phyloP scores from a whole-genome alignment of 2,329 filamentous ascomycete genomes.

The Aureobasidium lini region DNA sequence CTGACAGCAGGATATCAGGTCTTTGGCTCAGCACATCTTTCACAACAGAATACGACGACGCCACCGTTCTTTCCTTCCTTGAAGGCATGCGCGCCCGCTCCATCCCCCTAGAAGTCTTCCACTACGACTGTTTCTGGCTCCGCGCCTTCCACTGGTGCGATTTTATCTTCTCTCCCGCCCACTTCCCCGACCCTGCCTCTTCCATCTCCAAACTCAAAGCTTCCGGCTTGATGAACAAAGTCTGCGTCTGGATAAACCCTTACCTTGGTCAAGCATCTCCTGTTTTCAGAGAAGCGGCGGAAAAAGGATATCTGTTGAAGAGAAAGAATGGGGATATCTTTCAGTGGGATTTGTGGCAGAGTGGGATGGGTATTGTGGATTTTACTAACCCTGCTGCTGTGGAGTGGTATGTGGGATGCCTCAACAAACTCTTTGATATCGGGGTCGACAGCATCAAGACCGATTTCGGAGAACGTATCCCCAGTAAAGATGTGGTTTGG shows the following conservation, averaged over 20 bases:
- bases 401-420: conserved; percentile 56
- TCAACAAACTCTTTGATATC: conserved; percentile 57
- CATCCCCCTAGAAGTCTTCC: conserved; percentile 63
- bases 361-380: conserved; percentile 66
- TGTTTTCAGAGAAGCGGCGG: conserved; percentile 56
- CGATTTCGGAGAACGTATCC: conserved; percentile 68
- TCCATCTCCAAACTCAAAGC: conserved; percentile 59
- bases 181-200: conserved; percentile 60
- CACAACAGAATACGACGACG: conserved; percentile 64
- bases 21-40: conserved; percentile 72
- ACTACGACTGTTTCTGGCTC: conserved; percentile 75
- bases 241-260: conserved; percentile 71
- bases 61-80: conserved; percentile 60
- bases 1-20: conserved; percentile 25
- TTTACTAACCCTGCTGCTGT: conserved; percentile 65
- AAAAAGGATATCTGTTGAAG: conserved; percentile 62
- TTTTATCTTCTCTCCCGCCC: conserved; percentile 61
- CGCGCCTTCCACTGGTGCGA: conserved; percentile 69
- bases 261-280: conserved; percentile 64
- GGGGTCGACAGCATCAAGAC: conserved; percentile 69
- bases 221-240: conserved; percentile 50
- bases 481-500: conserved; percentile 58
- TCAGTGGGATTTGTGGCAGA: conserved; percentile 74
- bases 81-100: conserved; percentile 59
- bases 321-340: conserved; percentile 60